Evolutionary conservation across 257 asterid genomes (phyloP).

Genomic region (Gardenia jasminoides): DNA sequence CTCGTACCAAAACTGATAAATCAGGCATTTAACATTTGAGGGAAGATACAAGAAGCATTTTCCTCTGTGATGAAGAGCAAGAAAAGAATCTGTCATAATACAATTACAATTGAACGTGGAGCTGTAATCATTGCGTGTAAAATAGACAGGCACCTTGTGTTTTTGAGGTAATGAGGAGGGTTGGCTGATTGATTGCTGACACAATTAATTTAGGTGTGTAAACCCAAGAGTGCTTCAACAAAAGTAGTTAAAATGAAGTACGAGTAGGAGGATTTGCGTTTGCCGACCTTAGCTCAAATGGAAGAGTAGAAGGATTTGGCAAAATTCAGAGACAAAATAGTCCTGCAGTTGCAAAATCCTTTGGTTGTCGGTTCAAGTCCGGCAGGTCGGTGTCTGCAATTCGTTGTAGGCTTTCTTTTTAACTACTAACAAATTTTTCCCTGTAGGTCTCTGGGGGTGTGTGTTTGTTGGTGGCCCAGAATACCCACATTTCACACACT

Average conservation of each 20-base stretch:
- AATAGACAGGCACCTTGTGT: neutral
- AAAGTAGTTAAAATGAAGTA: neutral
- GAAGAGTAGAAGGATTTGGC: conserved; percentile 38
- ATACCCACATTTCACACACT: neutral
- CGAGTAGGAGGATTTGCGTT: neutral
- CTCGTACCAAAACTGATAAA: neutral
- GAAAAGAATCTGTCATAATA: too few relatives aligned
- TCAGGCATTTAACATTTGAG: too few relatives aligned
- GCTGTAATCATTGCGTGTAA: neutral
- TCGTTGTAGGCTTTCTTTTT: neutral
- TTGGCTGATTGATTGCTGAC: neutral
- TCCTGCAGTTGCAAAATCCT: conserved; percentile 28
- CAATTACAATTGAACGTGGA: neutral
- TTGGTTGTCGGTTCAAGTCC: conserved; percentile 53
- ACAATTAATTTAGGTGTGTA: neutral
- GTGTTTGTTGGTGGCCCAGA: neutral
- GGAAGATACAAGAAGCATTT: too few relatives aligned
- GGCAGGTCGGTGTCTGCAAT: conserved; percentile 38
- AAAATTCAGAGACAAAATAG: conserved; percentile 8
- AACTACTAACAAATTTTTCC: too few relatives aligned
- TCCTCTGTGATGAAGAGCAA: too few relatives aligned
- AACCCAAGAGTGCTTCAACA: neutral
- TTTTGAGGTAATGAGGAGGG: neutral
- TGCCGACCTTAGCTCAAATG: conserved; percentile 53
- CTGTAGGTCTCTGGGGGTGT: neutral